Percentiles rank a stretch among this genome's conserved stretches.
Evolutionary conservation across 75 land plant species (phyloP).

Genomic region (Cryptomeria japonica): DNA sequence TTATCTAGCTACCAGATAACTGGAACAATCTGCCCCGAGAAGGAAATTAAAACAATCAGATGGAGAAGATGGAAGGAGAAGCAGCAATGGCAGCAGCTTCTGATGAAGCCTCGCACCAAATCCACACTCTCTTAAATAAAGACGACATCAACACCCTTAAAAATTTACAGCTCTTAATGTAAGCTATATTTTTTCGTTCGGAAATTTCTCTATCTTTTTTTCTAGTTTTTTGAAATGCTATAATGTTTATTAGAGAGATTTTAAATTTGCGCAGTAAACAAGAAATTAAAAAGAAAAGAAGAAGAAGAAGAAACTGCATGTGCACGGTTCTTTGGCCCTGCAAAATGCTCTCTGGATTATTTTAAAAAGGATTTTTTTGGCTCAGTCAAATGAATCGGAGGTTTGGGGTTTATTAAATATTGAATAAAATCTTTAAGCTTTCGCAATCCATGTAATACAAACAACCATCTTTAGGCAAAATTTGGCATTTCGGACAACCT

Average conservation of each 20-base stretch:
- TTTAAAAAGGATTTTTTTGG: too few relatives aligned
- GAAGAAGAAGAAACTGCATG: background rate
- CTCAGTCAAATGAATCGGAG: too few relatives aligned
- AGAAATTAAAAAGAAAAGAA: background rate
- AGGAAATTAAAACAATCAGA: too few relatives aligned
- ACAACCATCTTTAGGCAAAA: too few relatives aligned
- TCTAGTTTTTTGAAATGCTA: background rate
- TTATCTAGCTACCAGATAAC: too few relatives aligned
- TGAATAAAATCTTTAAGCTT: too few relatives aligned
- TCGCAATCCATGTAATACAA: too few relatives aligned
- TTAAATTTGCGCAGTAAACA: background rate
- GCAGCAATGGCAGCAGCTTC: conserved; percentile 47
- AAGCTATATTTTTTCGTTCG: background rate
- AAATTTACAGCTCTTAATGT: conserved; percentile 57
- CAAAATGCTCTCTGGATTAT: too few relatives aligned
- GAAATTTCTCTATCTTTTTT: background rate
- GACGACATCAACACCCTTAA: conserved; percentile 56
- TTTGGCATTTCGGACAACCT: too few relatives aligned
- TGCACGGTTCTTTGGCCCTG: background rate
- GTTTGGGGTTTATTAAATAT: too few relatives aligned
- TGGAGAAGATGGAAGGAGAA: conserved; percentile 31
- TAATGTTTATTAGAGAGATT: background rate
- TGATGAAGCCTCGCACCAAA: conserved; percentile 38
- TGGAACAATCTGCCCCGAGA: too few relatives aligned
- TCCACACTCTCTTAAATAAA: conserved; percentile 57